Percentiles rank a stretch among this genome's conserved stretches.
Conservation (phyloP, 768 basidiomycete species). For the Suillus spraguei region DNA sequence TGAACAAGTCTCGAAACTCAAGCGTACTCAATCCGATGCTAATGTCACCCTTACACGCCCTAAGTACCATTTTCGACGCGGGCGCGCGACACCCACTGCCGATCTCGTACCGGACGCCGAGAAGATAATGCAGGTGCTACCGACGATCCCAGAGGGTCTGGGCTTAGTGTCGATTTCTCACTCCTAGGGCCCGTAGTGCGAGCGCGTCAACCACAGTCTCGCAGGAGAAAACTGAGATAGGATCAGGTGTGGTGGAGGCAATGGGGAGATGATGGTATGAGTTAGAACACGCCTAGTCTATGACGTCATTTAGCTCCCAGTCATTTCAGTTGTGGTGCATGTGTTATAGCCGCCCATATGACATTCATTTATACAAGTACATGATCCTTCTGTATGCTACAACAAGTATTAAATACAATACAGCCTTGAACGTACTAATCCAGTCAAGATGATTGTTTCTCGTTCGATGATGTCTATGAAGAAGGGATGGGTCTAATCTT, state of each 20-base stretch:
- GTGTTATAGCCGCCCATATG: too few relatives aligned
- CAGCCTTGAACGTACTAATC: background rate
- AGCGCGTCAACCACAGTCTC: background rate
- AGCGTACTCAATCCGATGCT: slow-evolving; percentile 1
- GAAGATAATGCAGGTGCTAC: background rate
- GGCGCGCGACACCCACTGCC: background rate
- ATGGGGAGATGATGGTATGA: slow-evolving; percentile 1
- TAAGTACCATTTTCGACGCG: slow-evolving; percentile 1
- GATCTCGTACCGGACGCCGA: background rate
- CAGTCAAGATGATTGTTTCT: background rate
- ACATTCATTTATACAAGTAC: background rate
- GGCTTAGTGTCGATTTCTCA: background rate
- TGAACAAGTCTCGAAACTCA: background rate
- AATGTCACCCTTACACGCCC: slow-evolving; percentile 1
- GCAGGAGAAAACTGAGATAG: background rate
- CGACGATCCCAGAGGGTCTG: background rate
- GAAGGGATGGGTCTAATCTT: background rate
- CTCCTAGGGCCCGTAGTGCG: slow-evolving; percentile 1
- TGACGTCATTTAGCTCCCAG: background rate
- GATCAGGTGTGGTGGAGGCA: background rate
- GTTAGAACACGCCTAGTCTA: background rate
- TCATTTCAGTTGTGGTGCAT: background rate
- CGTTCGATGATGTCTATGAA: background rate
- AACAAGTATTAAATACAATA: background rate
- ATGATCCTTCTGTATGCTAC: background rate